Base-by-base conservation (phyloP, 208 protist genomes). In the Crithidia fasciculata region DNA sequence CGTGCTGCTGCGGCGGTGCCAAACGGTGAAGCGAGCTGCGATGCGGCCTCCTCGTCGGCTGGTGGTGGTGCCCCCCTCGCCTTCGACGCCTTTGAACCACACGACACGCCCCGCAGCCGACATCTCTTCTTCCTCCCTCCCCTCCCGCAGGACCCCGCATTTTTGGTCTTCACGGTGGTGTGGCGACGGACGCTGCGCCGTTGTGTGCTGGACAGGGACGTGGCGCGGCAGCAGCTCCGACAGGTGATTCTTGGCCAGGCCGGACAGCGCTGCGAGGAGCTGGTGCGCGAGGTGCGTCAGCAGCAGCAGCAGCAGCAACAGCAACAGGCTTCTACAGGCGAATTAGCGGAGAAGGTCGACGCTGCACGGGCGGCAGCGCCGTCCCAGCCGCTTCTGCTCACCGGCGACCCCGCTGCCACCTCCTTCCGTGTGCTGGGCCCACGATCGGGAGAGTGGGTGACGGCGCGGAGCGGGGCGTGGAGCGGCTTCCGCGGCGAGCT, bases 91-190 rank as follows among this genome's bases (percentile, higher is more conserved):
- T 84, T 73, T 39, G 73, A 80, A 12, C 69, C 83, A 13, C 85
- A 82, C 47, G 67, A 78, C 47, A 71, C 66, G 16, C 69, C 61
- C 5, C 81, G 76, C 8, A 60, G 36, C n/a, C 50, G 77, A 50
- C 86, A 90, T 41, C 71, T 73, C 6, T 88, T 93, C 40, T 39
- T 18, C 5, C 80, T 93, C 15, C 77, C 88, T 12, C 85, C 88
- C 15, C 69, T 93, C 5, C 83, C 83, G n/a, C 78, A 75, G 10
- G 88, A 93, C 58, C 76, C 80, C 2, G 69, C 86, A 13, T 50
- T 81, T n/a, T 40, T 74, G 7, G 72, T 74, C 39, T 91, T 89
- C 65, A 36, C 81, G 40, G 81, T 74, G 8, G 75, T 87, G 64
- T 90, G 88, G 83, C 74, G 85, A 16, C 69, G 72, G 7, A 80